A percentile compares a stretch with the other conserved stretches of the same genome.
These are phyloP conservation scores for Chalciporus pseudorubinellus DNA, from an alignment of 768 basidiomycete genomes.

Conservation along the genomic window DNA sequence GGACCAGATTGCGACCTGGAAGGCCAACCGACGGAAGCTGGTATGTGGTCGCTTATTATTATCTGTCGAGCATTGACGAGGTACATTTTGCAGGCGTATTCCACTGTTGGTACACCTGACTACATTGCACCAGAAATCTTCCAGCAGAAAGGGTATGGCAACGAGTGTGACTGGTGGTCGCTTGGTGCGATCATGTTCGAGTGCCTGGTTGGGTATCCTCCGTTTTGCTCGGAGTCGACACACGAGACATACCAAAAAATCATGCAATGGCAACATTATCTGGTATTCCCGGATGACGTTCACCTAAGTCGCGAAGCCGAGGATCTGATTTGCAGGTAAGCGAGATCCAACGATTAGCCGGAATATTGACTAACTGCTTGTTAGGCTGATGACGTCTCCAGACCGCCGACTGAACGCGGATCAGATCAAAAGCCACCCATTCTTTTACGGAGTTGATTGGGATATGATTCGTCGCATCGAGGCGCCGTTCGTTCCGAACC, in stretches of 20 bases:
- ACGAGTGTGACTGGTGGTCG: conserved; percentile 99
- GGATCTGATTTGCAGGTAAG: conserved; percentile 80
- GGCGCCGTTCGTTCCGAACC: conserved; percentile 93
- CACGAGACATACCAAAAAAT: conserved; percentile 99
- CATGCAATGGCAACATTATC: conserved; percentile 86
- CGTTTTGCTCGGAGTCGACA: conserved; percentile 93
- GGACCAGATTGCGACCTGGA: conserved; percentile 97
- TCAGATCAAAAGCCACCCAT: conserved; percentile 87
- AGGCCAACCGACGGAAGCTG: conserved; percentile 94
- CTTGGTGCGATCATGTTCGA: conserved; percentile 99
- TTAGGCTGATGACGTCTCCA: conserved; percentile 78
- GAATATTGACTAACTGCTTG: conserved; percentile 6
- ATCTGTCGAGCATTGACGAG: background rate
- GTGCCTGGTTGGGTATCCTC: conserved; percentile 94
- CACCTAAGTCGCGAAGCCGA: conserved; percentile 90
- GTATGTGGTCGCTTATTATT: conserved; percentile 41
- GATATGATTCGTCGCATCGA: conserved; percentile 81
- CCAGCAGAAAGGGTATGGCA: conserved; percentile 93
- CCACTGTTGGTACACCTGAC: conserved; percentile 96
- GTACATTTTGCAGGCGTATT: conserved; percentile 69
- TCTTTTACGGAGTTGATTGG: conserved; percentile 98
- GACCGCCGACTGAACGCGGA: conserved; percentile 78
- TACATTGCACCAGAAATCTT: conserved; percentile 98
- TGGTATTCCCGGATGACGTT: conserved; percentile 91
- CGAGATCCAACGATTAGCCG: background rate